These are phyloP conservation scores for Jacaranda mimosifolia DNA, from an alignment of 257 asterid genomes.

Conservation along the genomic window DNA sequence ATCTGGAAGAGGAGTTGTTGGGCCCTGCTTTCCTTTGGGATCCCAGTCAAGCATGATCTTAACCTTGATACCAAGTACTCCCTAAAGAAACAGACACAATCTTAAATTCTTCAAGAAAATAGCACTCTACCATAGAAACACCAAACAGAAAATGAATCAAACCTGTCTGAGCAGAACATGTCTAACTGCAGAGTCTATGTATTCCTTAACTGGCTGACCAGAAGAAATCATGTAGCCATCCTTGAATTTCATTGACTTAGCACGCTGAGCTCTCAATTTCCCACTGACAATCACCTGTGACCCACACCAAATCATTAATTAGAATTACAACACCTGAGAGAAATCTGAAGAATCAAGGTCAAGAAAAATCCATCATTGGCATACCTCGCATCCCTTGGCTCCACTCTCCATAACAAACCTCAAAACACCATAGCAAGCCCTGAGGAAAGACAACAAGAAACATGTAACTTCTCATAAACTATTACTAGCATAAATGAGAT, in stretches of 20 bases:
- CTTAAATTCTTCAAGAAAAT: neutral
- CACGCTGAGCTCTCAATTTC: constrained; percentile 44
- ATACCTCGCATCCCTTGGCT: constrained; percentile 71
- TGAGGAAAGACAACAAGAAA: constrained; percentile 19
- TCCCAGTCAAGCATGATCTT: constrained; percentile 56
- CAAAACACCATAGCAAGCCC: constrained; percentile 67
- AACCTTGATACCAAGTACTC: constrained; percentile 50
- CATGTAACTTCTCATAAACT: neutral
- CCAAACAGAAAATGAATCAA: neutral
- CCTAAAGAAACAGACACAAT: constrained; percentile 21
- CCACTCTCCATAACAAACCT: constrained; percentile 71
- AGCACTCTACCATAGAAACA: neutral
- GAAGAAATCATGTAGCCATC: constrained; percentile 53
- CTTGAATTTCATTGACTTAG: constrained; percentile 52
- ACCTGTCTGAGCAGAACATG: constrained; percentile 51
- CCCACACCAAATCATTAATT: neutral
- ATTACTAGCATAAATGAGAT: neutral
- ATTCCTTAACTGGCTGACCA: constrained; percentile 51
- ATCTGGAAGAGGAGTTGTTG: constrained; percentile 49
- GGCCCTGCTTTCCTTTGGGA: constrained; percentile 49
- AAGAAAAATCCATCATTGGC: neutral
- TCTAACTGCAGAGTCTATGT: constrained; percentile 51
- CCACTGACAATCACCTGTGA: constrained; percentile 49
- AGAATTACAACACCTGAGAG: neutral
- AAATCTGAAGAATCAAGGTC: neutral